Evolutionary conservation across 2,329 filamentous ascomycete species (phyloP).

Genomic region (Neopestalotiopsis clavispora): DNA sequence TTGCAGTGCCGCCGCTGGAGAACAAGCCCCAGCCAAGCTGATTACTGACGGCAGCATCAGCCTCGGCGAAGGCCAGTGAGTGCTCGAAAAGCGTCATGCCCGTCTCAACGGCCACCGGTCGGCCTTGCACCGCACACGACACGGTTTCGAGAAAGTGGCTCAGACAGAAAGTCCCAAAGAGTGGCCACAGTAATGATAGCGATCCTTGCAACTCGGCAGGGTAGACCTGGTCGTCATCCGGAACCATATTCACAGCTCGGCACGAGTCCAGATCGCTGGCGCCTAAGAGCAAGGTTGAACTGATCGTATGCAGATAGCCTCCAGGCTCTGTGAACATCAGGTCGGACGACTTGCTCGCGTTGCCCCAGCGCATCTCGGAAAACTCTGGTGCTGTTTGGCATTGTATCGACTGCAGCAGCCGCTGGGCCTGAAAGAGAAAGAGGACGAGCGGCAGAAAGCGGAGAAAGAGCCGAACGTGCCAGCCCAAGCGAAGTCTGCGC

Average conservation of each 20-base stretch:
- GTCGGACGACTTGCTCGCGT: slow-evolving; percentile 65
- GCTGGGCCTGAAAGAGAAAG: slow-evolving; percentile 70
- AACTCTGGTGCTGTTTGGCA: slow-evolving; percentile 87
- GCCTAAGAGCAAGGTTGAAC: slow-evolving; percentile 74
- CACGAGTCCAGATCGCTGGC: slow-evolving; percentile 79
- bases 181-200: slow-evolving; percentile 74
- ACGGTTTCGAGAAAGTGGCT: slow-evolving; percentile 91
- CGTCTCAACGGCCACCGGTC: slow-evolving; percentile 79
- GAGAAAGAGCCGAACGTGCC: slow-evolving; percentile 72
- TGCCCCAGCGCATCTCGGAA: slow-evolving; percentile 71
- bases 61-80: slow-evolving; percentile 93
- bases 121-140: slow-evolving; percentile 85
- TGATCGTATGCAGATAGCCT: slow-evolving; percentile 72
- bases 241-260: slow-evolving; percentile 73
- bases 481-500: slow-evolving; percentile 76
- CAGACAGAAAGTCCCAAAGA: slow-evolving; percentile 71
- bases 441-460: slow-evolving; percentile 74
- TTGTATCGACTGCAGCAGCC: slow-evolving; percentile 81
- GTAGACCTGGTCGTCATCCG: slow-evolving; percentile 54
- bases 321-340: slow-evolving; percentile 75
- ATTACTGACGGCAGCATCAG: slow-evolving; percentile 83
- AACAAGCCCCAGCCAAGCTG: slow-evolving; percentile 76
- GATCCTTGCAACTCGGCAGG: slow-evolving; percentile 72
- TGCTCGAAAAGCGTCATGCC: slow-evolving; percentile 98
- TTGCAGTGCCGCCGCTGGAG: slow-evolving; percentile 47